A percentile compares a stretch with the other conserved stretches of the same genome.
Evolutionary conservation across 768 basidiomycete genomes (phyloP).

Genomic region (Tephrocybe rancida): DNA sequence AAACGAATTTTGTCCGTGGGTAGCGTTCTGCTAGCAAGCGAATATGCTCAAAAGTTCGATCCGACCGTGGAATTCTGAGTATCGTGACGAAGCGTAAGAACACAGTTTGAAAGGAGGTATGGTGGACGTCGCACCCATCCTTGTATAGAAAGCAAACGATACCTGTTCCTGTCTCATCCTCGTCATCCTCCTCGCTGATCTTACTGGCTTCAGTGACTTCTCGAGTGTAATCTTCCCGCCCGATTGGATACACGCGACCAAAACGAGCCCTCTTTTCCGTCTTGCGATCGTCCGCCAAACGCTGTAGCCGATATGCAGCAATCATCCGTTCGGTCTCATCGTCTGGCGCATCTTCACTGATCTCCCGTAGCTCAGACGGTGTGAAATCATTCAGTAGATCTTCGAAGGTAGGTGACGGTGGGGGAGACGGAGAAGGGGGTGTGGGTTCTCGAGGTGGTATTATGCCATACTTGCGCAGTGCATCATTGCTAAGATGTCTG

Average conservation of each 20-base stretch:
- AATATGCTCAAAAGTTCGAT: slow-evolving; percentile 73
- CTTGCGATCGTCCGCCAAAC: slow-evolving; percentile 62
- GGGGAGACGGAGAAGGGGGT: slow-evolving; percentile 80
- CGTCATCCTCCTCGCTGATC: slow-evolving; percentile 63
- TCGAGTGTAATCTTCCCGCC: slow-evolving; percentile 89
- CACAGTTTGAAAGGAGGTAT: neutral
- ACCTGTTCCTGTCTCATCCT: slow-evolving; percentile 77
- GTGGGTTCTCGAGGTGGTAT: slow-evolving; percentile 73
- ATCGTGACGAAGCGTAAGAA: neutral
- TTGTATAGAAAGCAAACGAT: slow-evolving; percentile 96
- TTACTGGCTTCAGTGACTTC: slow-evolving; percentile 95
- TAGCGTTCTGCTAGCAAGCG: slow-evolving; percentile 75
- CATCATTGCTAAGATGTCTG: slow-evolving; percentile 75
- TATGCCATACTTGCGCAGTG: slow-evolving; percentile 90
- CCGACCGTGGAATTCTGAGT: slow-evolving; percentile 75
- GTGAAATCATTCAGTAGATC: slow-evolving; percentile 69
- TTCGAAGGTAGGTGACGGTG: slow-evolving; percentile 71
- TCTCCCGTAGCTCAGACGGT: slow-evolving; percentile 61
- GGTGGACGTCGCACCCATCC: slow-evolving; percentile 68
- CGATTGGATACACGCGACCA: slow-evolving; percentile 86
- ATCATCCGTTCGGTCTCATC: slow-evolving; percentile 79
- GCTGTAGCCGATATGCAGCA: slow-evolving; percentile 63
- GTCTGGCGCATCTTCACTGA: slow-evolving; percentile 73
- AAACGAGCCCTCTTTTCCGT: slow-evolving; percentile 68
- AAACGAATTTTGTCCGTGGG: slow-evolving; percentile 93